phyloP scores from a whole-genome alignment of 306 rosid genomes.

The Fagus crenata region DNA sequence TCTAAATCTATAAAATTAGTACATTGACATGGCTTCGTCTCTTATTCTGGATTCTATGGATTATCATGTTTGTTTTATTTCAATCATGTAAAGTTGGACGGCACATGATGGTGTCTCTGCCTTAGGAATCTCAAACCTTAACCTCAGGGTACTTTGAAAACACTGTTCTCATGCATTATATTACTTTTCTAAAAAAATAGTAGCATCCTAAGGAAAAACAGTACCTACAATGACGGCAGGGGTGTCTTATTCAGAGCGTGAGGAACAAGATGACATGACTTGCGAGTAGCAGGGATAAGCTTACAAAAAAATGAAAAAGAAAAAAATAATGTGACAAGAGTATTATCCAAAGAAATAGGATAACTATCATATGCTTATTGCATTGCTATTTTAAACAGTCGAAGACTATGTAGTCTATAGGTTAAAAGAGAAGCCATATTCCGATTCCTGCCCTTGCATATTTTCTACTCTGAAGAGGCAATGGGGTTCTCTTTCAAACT shows the following conservation, averaged over 20 bases:
- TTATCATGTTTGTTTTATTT: conserved; percentile 30
- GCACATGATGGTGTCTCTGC: conserved; percentile 44
- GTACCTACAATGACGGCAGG: conserved; percentile 6
- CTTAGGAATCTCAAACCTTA: conserved; percentile 38
- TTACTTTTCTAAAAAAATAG: conserved; percentile 11
- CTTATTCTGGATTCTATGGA: conserved; percentile 47
- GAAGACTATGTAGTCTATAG: background rate
- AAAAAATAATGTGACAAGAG: no score
- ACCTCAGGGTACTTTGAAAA: conserved; percentile 29
- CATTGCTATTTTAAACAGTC: background rate
- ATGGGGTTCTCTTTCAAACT: background rate
- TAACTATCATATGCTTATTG: no score
- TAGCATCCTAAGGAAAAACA: conserved; percentile 21
- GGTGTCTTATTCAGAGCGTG: background rate
- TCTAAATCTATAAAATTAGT: conserved; percentile 4
- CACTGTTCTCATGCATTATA: conserved; percentile 14
- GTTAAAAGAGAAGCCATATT: background rate
- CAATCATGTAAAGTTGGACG: conserved; percentile 37
- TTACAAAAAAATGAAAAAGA: no score
- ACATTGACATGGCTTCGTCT: conserved; percentile 39
- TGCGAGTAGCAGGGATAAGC: background rate
- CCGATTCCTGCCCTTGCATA: background rate
- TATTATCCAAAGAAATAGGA: no score
- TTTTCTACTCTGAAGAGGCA: background rate
- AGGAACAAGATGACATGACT: background rate